These are phyloP conservation scores for Rosa lucieae DNA, from an alignment of 306 rosid species.

Conservation along the genomic window DNA sequence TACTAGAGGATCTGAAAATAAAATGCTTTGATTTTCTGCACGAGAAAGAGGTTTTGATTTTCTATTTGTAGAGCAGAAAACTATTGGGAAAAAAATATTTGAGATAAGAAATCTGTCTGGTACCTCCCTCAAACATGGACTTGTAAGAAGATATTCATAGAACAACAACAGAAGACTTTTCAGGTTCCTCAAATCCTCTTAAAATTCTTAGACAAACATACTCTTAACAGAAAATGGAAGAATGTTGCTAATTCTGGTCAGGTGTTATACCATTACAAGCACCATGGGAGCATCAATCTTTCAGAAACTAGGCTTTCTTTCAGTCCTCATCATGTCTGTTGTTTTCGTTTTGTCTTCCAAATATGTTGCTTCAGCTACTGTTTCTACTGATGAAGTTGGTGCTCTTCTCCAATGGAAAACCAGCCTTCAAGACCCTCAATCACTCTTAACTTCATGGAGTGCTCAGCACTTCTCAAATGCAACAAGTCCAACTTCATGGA, in stretches of 20 bases:
- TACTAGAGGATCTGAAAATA: too few species aligned
- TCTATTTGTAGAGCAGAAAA: too few species aligned
- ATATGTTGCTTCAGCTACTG: slow-evolving; percentile 10
- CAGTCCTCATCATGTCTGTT: background rate
- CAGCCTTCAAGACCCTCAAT: slow-evolving; percentile 10
- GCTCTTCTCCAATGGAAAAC: slow-evolving; percentile 42
- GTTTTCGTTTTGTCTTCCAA: background rate
- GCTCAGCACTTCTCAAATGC: background rate
- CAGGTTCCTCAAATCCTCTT: background rate
- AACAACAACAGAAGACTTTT: background rate
- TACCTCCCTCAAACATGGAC: background rate
- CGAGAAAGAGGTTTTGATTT: too few species aligned
- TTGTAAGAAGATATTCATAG: background rate
- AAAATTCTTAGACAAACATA: background rate
- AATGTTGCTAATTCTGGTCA: background rate
- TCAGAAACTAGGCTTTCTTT: slow-evolving; percentile 3
- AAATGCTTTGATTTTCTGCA: too few species aligned
- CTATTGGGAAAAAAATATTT: too few species aligned
- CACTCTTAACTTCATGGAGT: background rate
- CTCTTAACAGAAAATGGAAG: background rate
- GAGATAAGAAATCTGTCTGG: background rate
- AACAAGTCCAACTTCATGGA: slow-evolving; percentile 11
- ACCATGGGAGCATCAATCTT: slow-evolving; percentile 20
- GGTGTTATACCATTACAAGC: background rate
- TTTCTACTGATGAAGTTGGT: slow-evolving; percentile 19